phyloP scores from a whole-genome alignment of 225 moss, liverwort and hornwort species.

The Lunularia cruciata region DNA sequence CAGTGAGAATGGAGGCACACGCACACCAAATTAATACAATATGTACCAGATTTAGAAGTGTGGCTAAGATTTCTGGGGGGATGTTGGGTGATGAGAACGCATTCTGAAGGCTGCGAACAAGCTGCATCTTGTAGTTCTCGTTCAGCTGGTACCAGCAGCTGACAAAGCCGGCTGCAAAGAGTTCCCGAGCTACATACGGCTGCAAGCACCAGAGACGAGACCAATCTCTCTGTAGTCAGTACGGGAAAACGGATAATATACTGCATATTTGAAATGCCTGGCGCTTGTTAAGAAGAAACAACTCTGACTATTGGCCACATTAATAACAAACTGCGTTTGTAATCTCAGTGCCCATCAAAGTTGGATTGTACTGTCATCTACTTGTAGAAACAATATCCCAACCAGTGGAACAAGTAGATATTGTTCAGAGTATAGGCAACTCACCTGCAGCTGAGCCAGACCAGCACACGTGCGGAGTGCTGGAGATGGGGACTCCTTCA shows the following conservation, averaged over 20 bases:
- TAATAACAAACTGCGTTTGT: too few species aligned
- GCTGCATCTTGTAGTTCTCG: constrained; percentile 72
- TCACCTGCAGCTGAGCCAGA: constrained; percentile 89
- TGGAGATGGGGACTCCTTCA: constrained; percentile 95
- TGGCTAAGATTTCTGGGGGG: constrained; percentile 94
- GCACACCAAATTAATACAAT: constrained; percentile 1
- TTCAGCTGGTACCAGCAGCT: constrained; percentile 98
- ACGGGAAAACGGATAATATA: too few species aligned
- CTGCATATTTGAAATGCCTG: background rate
- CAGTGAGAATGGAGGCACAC: too few species aligned
- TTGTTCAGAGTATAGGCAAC: too few species aligned
- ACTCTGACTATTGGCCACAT: background rate
- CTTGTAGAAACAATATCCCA: too few species aligned
- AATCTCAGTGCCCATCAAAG: background rate
- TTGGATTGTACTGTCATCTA: background rate
- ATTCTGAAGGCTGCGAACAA: constrained; percentile 89
- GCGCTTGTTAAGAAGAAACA: background rate
- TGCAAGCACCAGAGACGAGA: constrained; percentile 31
- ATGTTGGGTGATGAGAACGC: constrained; percentile 97
- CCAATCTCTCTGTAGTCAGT: background rate
- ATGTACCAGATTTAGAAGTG: constrained; percentile 87
- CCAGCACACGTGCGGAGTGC: constrained; percentile 92
- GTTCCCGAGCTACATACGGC: constrained; percentile 93
- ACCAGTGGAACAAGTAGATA: too few species aligned
- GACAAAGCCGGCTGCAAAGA: constrained; percentile 97